Base-by-base conservation (phyloP, 139 green algal species). In the Chlamydomonas eustigma region DNA sequence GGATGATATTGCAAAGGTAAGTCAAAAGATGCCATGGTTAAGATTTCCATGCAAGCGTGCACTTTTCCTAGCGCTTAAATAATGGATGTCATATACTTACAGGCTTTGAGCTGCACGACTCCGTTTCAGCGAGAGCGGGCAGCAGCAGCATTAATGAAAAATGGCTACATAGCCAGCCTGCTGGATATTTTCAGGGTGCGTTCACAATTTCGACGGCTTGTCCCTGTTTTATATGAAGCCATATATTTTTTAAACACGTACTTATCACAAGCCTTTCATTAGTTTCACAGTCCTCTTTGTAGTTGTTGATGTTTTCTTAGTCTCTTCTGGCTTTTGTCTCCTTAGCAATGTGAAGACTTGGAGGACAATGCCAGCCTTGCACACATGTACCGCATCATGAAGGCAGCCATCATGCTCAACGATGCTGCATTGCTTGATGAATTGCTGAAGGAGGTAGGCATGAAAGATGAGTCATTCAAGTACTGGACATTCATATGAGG, bases 321-420 rank as follows among this genome's bases (percentile, higher is more conserved):
- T 18, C 44, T 18, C 44, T 18, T 18, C 18, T 58, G 12, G 12
- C 73, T 28, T 38, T 28, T 28, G 6, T 68, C 34, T 39, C 5
- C 69, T 67, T 83, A 92, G 82, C 82, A 88, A 82, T 92, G 84
- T 50, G 94, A 99, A 80, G 96, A 99, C 79, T 39, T 99, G 76
- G 96, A 99, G 75, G 93, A 98, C 72, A 71, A 37, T n/a, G 83
- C 90, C 33, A 76, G 77, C 6, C 79, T 98, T 74, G 64, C 77
- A n/a, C 78, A 90, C 33, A 74, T 97, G 50, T 94, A 92, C 82
- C 36, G 68, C 25, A 83, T 95, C 37, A 83, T 98, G 51, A 84
- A 85, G 50, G 82, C 78, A 35, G 79, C 88, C 37, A 92, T 98
- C 71, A 90, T 99, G 87, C 87, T 99, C 34, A 97, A 97, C 76